These are phyloP conservation scores for Cunninghamia lanceolata DNA, from an alignment of 75 land plant genomes.

Conservation along the genomic window DNA sequence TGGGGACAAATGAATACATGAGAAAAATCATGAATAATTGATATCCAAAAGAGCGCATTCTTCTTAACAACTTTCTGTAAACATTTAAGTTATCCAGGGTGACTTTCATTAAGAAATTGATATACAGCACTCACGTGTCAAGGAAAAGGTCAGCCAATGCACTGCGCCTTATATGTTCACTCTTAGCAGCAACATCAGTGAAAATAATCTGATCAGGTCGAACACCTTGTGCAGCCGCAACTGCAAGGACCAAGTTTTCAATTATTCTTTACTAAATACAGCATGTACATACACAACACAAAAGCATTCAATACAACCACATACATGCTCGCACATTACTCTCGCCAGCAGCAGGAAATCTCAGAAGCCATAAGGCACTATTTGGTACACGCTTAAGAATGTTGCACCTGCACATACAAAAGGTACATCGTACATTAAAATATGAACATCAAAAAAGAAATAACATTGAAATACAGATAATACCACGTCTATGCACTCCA, in stretches of 20 bases:
- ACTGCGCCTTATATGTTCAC: conserved; percentile 93
- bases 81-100: not conserved
- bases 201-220: conserved; percentile 93
- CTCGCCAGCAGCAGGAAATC: conserved; percentile 99
- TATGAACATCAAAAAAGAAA: not conserved
- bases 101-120: not conserved
- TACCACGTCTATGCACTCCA: not conserved
- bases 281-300: not conserved
- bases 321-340: conserved; percentile 86
- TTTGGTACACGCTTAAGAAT: conserved; percentile 95
- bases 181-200: conserved; percentile 94
- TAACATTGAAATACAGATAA: conserved; percentile 1
- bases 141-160: conserved; percentile 94
- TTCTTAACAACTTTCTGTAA: not conserved
- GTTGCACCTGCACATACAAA: conserved; percentile 69
- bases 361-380: conserved; percentile 94
- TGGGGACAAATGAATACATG: conserved; percentile 15
- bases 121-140: conserved; percentile 70
- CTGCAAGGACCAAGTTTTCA: conserved; percentile 32
- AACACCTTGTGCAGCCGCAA: conserved; percentile 86
- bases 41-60: not conserved
- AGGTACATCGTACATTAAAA: not conserved
- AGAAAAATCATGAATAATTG: not conserved
- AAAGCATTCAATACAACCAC: conserved; percentile 16
- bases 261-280: not conserved